Evolutionary conservation across 148 eudicot species (phyloP).

Genomic region (Arbutus unedo): DNA sequence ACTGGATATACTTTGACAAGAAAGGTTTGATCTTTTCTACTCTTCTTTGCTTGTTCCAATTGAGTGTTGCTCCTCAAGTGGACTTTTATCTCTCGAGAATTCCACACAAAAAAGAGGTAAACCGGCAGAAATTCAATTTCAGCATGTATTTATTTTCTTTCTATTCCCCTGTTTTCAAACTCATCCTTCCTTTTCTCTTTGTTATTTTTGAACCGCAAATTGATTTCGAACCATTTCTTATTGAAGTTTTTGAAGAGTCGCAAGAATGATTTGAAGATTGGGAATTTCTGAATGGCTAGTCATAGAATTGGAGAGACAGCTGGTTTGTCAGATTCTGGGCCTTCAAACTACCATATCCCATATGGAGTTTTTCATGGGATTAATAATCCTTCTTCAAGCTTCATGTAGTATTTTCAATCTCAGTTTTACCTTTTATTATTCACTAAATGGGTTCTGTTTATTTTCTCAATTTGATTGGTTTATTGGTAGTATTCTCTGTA

Average conservation of each 20-base stretch:
- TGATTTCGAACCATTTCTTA: not conserved
- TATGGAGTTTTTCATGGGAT: constrained; percentile 54
- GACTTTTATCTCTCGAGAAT: not conserved
- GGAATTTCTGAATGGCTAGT: constrained; percentile 65
- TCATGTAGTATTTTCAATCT: constrained; percentile 47
- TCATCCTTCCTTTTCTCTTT: not conserved
- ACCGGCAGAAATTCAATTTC: constrained; percentile 4
- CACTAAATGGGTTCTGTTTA: not conserved
- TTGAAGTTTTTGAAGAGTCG: constrained; percentile 14
- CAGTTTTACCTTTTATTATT: not conserved
- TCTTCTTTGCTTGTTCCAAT: not conserved
- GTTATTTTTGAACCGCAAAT: not conserved
- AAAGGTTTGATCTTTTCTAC: constrained; percentile 32
- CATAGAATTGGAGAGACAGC: constrained; percentile 57
- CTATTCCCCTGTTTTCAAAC: not conserved
- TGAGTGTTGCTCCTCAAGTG: constrained; percentile 14
- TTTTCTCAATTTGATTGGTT: not conserved
- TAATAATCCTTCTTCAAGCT: constrained; percentile 46
- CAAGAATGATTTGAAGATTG: constrained; percentile 33
- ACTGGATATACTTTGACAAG: constrained; percentile 24
- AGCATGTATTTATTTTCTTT: not conserved
- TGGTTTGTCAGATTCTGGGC: constrained; percentile 51
- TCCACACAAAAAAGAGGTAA: not conserved
- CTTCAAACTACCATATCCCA: constrained; percentile 65
- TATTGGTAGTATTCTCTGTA: not conserved